Conservation (phyloP, 1,284 basidiomycete species). For the Meira miltonrushii region DNA sequence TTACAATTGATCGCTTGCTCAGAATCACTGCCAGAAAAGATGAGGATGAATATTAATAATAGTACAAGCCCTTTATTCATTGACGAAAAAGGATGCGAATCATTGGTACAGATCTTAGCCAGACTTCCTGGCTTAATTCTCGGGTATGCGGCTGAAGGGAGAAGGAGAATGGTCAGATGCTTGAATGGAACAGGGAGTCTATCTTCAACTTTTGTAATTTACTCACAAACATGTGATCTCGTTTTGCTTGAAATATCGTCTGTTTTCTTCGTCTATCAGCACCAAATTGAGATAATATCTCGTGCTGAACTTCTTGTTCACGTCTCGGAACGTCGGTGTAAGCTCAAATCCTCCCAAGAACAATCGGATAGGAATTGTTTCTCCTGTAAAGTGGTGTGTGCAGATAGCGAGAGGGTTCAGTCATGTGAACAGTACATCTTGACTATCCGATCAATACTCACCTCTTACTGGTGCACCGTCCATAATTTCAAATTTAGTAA, state of each 20-base stretch:
- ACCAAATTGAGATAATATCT: conserved; percentile 90
- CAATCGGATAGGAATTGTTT: conserved; percentile 94
- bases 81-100: neutral
- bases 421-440: neutral
- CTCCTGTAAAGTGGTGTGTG: conserved; percentile 61
- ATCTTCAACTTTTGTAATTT: neutral
- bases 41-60: too few relatives aligned
- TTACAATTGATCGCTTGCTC: too few relatives aligned
- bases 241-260: conserved; percentile 76
- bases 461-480: conserved; percentile 65
- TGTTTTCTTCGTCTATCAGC: conserved; percentile 93
- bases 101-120: neutral
- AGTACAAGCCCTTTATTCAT: neutral
- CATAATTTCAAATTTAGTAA: conserved; percentile 99
- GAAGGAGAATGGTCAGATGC: neutral
- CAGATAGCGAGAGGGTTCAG: too few relatives aligned
- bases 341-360: conserved; percentile 98
- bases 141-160: conserved; percentile 14
- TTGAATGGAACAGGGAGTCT: neutral
- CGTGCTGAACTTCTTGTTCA: conserved; percentile 98
- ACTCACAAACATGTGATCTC: conserved; percentile 50
- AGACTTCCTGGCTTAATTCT: conserved; percentile 8
- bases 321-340: conserved; percentile 95
- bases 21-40: too few relatives aligned
- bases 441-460: conserved; percentile 44